Evolutionary conservation across 352 stramenopile genomes (phyloP), one percentile per base, ranked within the genome.

Genomic region (Phytophthora litchii): DNA sequence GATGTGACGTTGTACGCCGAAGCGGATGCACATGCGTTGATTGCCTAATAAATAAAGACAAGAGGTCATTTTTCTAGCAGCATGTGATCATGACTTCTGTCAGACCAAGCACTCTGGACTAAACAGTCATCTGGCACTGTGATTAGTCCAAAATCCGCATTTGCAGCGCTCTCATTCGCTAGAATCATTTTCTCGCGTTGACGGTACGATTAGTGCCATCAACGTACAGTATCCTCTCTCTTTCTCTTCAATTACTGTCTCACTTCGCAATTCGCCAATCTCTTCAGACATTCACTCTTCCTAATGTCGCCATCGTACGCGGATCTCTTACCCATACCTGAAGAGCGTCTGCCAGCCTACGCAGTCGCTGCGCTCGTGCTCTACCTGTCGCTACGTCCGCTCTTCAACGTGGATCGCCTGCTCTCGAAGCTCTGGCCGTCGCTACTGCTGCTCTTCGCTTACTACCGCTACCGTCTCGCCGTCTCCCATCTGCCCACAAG

Each of bases 401-500:
- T 92, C 52, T 76, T 77, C 72, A 92, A 92, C 60, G 76, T 88
- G 41, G 83, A 92, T 58, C 78, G 83, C 37, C 2, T 72, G 35
- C 76, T 92, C 17, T 57, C 66, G 29, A 84, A 83, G 66, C 49
- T 78, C 38, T 89, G 80, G 61, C 80, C 80, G 40, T 66, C 76
- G 34, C 51, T 83, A 38, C 64, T 90, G 19, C 64, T 83, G 37
- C 65, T 64, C 42, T 74, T 71, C 50, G 66, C 65, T 34, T 84
- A 78, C 63, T 86, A 77, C 54, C 78, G 80, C 53, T 87, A 81
- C 71, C 49, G 53, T 13, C 23, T 72, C 9, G 70, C 52, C 42
- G 41, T 52, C 46, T 56, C 34, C 21, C 44, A 40, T 20, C 34
- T 42, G 1, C 35, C 45, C n/a, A 34, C 63, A 8, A 83, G 74